Conservation (phyloP, 2,329 filamentous ascomycete species). For the Colletotrichum tanaceti region DNA sequence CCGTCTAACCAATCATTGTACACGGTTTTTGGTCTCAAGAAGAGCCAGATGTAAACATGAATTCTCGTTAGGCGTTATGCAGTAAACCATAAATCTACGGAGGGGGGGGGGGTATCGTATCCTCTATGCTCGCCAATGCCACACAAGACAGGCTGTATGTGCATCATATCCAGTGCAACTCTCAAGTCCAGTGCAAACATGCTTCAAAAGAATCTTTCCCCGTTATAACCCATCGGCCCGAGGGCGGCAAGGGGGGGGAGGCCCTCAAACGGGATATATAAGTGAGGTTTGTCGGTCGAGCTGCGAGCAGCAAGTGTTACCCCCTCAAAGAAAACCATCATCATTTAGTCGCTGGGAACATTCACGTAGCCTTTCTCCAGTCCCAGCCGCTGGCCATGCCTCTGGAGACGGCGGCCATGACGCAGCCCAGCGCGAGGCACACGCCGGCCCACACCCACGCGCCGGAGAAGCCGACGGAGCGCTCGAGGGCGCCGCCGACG, state of each 20-base stretch:
- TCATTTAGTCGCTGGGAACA: neutral
- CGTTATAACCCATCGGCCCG: too few species aligned
- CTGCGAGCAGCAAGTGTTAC: too few species aligned
- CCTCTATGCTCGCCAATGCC: constrained; percentile 2
- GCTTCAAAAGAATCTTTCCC: neutral
- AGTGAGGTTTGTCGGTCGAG: too few species aligned
- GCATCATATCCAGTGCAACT: neutral
- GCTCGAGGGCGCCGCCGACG: constrained; percentile 46
- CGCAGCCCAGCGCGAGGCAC: constrained; percentile 23
- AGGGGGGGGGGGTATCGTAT: constrained; percentile 18
- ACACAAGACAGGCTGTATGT: neutral
- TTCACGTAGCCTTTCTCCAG: constrained; percentile 2
- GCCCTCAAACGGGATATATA: too few species aligned
- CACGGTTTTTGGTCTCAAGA: too few species aligned
- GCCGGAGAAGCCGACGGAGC: constrained; percentile 21
- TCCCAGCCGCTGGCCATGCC: constrained; percentile 20
- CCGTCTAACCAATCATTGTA: accelerated
- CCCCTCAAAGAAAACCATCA: too few species aligned
- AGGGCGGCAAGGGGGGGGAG: too few species aligned
- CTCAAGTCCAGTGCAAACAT: too few species aligned
- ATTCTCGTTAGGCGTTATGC: neutral
- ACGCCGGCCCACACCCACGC: constrained; percentile 39
- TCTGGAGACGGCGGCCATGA: constrained; percentile 23
- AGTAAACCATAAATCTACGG: constrained; percentile 1
- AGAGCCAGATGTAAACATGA: too few species aligned